A percentile compares a stretch with the other conserved stretches of the same genome.
These are phyloP conservation scores for Nicotiana obtusifolia DNA, from an alignment of 257 asterid species.

Conservation along the genomic window DNA sequence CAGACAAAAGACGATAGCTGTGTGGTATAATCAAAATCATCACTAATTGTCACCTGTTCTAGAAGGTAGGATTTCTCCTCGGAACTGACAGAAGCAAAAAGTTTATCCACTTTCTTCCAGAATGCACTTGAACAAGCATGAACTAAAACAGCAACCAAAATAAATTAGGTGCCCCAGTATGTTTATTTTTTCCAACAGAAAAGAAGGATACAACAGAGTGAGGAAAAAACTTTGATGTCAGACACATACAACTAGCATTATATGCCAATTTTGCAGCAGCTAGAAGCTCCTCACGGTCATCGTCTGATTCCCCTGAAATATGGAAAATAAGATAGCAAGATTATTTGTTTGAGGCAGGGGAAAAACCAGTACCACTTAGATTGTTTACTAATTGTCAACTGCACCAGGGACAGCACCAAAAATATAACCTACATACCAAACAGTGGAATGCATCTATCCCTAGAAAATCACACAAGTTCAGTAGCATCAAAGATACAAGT, in stretches of 20 bases:
- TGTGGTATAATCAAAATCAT: neutral
- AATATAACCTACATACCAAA: neutral
- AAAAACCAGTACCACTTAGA: neutral
- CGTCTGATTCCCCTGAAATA: slow-evolving; percentile 82
- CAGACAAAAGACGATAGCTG: slow-evolving; percentile 1
- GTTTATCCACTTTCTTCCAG: slow-evolving; percentile 75
- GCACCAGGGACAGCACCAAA: neutral
- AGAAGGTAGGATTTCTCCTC: slow-evolving; percentile 58
- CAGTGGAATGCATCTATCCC: neutral
- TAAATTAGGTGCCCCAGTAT: slow-evolving; percentile 8
- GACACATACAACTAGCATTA: slow-evolving; percentile 54
- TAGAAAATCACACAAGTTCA: neutral
- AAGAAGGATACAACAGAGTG: neutral
- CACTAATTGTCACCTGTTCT: slow-evolving; percentile 49
- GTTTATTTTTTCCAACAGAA: neutral
- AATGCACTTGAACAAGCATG: slow-evolving; percentile 67
- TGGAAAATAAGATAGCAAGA: neutral
- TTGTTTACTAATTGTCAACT: neutral
- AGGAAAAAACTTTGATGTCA: neutral
- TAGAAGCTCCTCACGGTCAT: slow-evolving; percentile 78
- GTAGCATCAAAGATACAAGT: neutral
- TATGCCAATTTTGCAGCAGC: slow-evolving; percentile 67
- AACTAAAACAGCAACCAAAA: slow-evolving; percentile 40
- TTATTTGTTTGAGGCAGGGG: neutral
- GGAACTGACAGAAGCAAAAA: slow-evolving; percentile 55